Base-by-base conservation (phyloP, 2,329 filamentous ascomycete genomes). In the Zymoseptoria pseudotritici region DNA sequence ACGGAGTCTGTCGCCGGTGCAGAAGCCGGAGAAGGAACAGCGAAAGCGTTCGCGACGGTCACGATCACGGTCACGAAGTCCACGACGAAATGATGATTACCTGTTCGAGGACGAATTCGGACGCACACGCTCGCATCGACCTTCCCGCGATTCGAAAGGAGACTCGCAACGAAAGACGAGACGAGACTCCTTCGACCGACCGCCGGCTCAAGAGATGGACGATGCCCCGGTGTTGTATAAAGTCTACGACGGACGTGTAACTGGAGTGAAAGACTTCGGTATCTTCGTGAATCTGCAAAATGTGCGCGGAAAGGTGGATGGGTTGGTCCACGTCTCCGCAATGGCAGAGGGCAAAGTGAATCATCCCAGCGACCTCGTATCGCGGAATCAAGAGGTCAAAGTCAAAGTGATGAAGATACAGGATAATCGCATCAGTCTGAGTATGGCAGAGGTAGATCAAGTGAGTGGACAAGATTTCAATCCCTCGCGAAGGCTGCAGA, bases 371-470 rank as follows among this genome's bases (percentile, higher is more conserved):
- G 94, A 99, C 71, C 77, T 99, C 1, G 81, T 99, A 4, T 83
- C 87, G 2, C 83, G 84, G 61, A 90, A 89, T 5, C 92, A 97
- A 72, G 78, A 84, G 1, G 91, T 99, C 57, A 96, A 94, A 73
- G 90, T 97, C 68, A 99, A 99, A 74, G 88, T 99, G 22, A 80
- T 88, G 69, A 96, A 89, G 71, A 86, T 96, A 57, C 89, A 97
- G 70, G 87, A 88, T 3, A 85, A 80, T 57, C 83, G 90, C 26
- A 87, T 97, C 68, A 92, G 91, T 0, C 77, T 99, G 5, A 96
- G 92, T 0, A 97, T 99, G 92, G 96, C 96, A 71, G 93, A 97
- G 63, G 92, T 97, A 17, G 93, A 99, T 67, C 94, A 99, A 73
- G 82, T 84, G 29, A 92, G 89, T 2, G 94, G 94, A 5, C 83